Evolutionary conservation across 345 rosid genomes (phyloP), one percentile per base, ranked within the genome.

Genomic region (Excoecaria cochinchinensis): DNA sequence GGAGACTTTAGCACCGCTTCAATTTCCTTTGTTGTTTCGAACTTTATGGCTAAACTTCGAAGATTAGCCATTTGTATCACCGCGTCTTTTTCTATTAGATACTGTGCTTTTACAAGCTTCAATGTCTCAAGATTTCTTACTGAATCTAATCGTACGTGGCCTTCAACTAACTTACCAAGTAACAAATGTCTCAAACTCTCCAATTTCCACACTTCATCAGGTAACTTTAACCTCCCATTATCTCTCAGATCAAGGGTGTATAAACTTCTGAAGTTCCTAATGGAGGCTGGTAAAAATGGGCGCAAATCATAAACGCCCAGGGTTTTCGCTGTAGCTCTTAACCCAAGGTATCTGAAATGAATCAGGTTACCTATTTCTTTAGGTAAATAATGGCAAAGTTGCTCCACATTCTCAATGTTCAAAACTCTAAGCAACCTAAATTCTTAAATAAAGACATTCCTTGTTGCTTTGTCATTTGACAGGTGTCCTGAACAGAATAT

Each of bases 151-250:
- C 40, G n/a, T n/a, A n/a, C 24, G 5, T 14, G 42, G 7, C 17
- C 44, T 3, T 13, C 8, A 14, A 4, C 17, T 4, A 12, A 3
- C 15, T 6, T 12, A 14, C 14, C 40, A 14, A 69, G 8, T 4
- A 69, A 8, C 58, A 69, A 25, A 22, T 69, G 72, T 50, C 72
- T 69, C 72, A 48, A 50, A 31, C 31, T 31, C 31, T 31, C 31
- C 31, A 31, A 31, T 31, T 31, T 31, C 1, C 31, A 31, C 31
- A 31, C 31, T 31, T 31, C 31, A 31, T 31, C 1, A 31, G 31
- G 31, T 31, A 31, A 31, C 31, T 2, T 31, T 31, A 31, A 0
- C 31, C 31, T 1, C 1, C 31, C 31, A 0, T 31, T 2, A 31
- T 31, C 2, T 31, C 1, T 31, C 31, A 31, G 31, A 31, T 31